Percentiles rank a stretch among this genome's conserved stretches.
Evolutionary conservation across 192 early-diverging fungal species (phyloP).

Genomic region (Backusella parvicylindrica): DNA sequence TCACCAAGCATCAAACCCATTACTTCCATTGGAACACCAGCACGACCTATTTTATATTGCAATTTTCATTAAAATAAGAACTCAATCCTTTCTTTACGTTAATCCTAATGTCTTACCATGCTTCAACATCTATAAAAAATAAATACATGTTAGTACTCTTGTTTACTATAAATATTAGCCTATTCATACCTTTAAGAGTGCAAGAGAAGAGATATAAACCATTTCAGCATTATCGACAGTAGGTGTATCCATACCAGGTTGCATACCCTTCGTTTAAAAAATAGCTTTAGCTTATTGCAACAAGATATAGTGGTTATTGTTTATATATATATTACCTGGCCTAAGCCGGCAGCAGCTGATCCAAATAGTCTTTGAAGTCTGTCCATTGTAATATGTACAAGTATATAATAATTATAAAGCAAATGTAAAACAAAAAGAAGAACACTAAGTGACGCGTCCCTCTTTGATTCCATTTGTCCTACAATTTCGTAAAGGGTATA

Average conservation of each 20-base stretch:
- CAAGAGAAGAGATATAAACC: constrained; percentile 98
- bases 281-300: not conserved
- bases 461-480: not conserved
- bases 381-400: constrained; percentile 42
- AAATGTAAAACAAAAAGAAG: not conserved
- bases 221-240: constrained; percentile 98
- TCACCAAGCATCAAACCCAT: constrained; percentile 99
- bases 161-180: not conserved
- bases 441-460: not conserved
- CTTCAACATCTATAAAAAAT: constrained; percentile 71
- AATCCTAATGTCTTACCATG: constrained; percentile 54
- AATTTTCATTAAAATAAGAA: constrained; percentile 3
- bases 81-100: not conserved
- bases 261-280: constrained; percentile 27
- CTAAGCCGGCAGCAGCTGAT: constrained; percentile 44
- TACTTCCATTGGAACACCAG: constrained; percentile 99
- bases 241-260: constrained; percentile 79
- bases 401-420: not conserved
- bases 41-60: constrained; percentile 64
- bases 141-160: not conserved
- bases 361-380: constrained; percentile 59
- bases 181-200: constrained; percentile 79
- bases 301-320: not conserved
- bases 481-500: not conserved
- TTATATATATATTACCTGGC: constrained; percentile 26